Conservation (phyloP, 2,329 filamentous ascomycete species). For the Epichloe baconii region DNA sequence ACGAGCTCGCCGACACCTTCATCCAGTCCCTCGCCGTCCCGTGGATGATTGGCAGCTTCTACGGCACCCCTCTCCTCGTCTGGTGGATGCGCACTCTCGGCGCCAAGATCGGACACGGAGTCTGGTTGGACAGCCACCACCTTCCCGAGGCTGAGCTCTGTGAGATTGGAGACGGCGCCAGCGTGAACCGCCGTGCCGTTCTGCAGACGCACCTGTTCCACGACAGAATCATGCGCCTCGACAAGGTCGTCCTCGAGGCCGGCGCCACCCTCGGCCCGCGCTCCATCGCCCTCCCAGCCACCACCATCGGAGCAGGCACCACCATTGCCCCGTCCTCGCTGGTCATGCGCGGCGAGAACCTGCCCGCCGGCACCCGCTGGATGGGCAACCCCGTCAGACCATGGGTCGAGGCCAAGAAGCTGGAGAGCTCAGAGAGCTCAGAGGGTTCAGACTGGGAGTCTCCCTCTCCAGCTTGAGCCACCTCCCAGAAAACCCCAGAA, state of each 20-base stretch:
- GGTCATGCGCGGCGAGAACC: slow-evolving; percentile 12
- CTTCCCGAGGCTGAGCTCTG: slow-evolving; percentile 11
- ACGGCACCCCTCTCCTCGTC: slow-evolving; percentile 10
- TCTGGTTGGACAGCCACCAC: slow-evolving; percentile 12
- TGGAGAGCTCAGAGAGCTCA: slow-evolving; percentile 1
- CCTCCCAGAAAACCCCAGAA: not conserved
- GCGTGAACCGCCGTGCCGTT: slow-evolving; percentile 10
- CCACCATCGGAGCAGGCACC: slow-evolving; percentile 9
- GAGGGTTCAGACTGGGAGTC: slow-evolving; percentile 5
- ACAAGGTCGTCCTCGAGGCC: slow-evolving; percentile 8
- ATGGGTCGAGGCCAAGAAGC: slow-evolving; percentile 5
- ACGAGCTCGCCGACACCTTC: slow-evolving; percentile 45
- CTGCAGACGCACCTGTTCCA: slow-evolving; percentile 13
- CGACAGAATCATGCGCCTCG: slow-evolving; percentile 12
- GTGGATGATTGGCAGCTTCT: slow-evolving; percentile 7
- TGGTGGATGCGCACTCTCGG: slow-evolving; percentile 10
- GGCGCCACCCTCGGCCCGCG: slow-evolving; percentile 11
- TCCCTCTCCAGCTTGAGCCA: not conserved
- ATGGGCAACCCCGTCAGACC: slow-evolving; percentile 11
- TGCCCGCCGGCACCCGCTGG: slow-evolving; percentile 10
- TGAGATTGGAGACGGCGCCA: slow-evolving; percentile 8
- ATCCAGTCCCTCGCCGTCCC: slow-evolving; percentile 26
- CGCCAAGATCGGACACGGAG: slow-evolving; percentile 10
- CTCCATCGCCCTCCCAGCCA: slow-evolving; percentile 10
- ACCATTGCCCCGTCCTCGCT: slow-evolving; percentile 10